phyloP scores from a whole-genome alignment of 2,329 filamentous ascomycete genomes.

The Blastomyces emzantsi region DNA sequence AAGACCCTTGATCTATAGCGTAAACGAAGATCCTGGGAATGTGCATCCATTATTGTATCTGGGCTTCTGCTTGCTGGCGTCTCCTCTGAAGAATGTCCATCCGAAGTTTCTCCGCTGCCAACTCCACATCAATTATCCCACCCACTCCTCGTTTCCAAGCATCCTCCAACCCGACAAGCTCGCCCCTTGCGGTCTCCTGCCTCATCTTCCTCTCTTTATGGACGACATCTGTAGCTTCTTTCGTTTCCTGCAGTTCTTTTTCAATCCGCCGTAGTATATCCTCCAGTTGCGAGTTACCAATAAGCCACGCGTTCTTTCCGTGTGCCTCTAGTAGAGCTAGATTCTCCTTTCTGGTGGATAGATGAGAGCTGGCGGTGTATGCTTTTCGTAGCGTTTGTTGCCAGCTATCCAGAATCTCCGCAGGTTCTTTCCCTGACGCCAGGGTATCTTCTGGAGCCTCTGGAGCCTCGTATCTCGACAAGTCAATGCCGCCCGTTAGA shows the following conservation, averaged over 20 bases:
- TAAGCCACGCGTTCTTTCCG: conserved; percentile 87
- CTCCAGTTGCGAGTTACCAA: conserved; percentile 74
- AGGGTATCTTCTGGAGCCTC: conserved; percentile 41
- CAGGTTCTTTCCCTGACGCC: conserved; percentile 21
- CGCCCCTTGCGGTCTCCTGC: conserved; percentile 63
- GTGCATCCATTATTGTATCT: conserved; percentile 20
- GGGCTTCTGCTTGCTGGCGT: conserved; percentile 30
- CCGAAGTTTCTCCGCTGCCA: conserved; percentile 66
- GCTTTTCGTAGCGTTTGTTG: conserved; percentile 45
- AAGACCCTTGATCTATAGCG: neutral
- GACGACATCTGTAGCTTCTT: conserved; percentile 61
- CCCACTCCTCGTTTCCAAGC: conserved; percentile 72
- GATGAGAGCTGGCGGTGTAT: conserved; percentile 51
- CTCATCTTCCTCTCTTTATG: conserved; percentile 59
- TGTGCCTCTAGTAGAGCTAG: conserved; percentile 67
- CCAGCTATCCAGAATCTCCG: conserved; percentile 39
- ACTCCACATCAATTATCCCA: conserved; percentile 73
- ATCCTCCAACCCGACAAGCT: conserved; percentile 65
- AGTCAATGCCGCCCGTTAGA: conserved; percentile 57
- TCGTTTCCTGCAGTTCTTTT: conserved; percentile 59
- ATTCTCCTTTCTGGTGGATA: conserved; percentile 49
- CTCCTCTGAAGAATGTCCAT: conserved; percentile 57
- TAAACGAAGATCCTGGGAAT: neutral
- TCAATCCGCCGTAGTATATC: conserved; percentile 61
- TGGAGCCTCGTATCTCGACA: conserved; percentile 73